Base-by-base conservation (phyloP, 352 stramenopile species). In the Globisporangium emineosum region DNA sequence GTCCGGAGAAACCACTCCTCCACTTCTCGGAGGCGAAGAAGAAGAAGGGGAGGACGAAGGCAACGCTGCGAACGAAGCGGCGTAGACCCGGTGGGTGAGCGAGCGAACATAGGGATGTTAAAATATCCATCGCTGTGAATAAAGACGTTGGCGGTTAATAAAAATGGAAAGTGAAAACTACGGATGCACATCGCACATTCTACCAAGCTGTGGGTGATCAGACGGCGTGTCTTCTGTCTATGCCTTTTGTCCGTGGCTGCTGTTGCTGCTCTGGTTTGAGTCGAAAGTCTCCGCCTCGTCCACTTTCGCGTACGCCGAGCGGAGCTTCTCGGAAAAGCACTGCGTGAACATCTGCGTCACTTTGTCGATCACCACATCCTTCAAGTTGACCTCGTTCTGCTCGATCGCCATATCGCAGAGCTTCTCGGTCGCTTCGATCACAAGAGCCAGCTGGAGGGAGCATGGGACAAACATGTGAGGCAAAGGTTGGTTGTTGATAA, bases 341-440 rank as follows among this genome's bases (percentile, higher is more conserved):
- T 90, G 78, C 19, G 83, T 88, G 67, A 92, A 91, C 12, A 87
- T 66, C 47, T 83, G 72, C 9, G 75, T 82, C 25, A 90, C 66
- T 62, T 86, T 83, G 61, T 80, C 78, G 32, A 90, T 61, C 37
- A 92, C 73, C 3, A 89, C 73, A 52, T 91, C 78, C 67, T 94
- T 92, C 5, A 92, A 53, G 53, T 79, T 87, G 53, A 87, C 65
- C 30, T 93, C 81, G 58, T 86, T 83, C 54, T 94, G 79, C 66
- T 91, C 85, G 37, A 91, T 75, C 8, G 83, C 81, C 50, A 92
- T 67, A 57, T 92, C 85, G 51, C 81, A 91, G 53, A 92, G 73
- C 33, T 82, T 83, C 57, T 90, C 81, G 1, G 82, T 86, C 12
- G 79, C 75, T 40, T 91, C 83, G 13, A 82, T 69, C 54, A 94